Conservation (phyloP, 805 yeast species). For the Blastobotrys americana region DNA sequence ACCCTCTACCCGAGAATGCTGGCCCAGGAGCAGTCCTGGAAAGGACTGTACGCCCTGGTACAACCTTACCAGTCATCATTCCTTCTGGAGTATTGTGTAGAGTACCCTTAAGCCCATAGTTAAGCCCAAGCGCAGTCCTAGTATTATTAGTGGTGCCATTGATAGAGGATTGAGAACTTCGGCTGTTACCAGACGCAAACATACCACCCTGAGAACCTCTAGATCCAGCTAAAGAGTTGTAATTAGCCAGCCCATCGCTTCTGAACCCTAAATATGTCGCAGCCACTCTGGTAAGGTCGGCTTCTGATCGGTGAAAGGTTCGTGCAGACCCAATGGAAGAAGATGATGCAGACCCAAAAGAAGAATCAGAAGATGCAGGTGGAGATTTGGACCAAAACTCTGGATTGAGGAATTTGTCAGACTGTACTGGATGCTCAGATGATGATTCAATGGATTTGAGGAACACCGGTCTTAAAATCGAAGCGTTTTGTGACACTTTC, state of each 20-base stretch:
- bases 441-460: background rate
- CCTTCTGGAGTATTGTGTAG: slow-evolving; percentile 29
- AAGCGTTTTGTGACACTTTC: slow-evolving; percentile 15
- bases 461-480: slow-evolving; percentile 12
- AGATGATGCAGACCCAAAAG: background rate
- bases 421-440: slow-evolving; percentile 5
- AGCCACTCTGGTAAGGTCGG: background rate
- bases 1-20: background rate
- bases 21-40: background rate
- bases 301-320: background rate
- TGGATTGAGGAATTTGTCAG: slow-evolving; percentile 3
- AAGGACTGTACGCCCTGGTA: slow-evolving; percentile 24
- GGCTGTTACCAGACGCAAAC: too few species aligned
- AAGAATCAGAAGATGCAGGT: background rate
- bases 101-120: slow-evolving; percentile 27
- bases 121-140: slow-evolving; percentile 23
- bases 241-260: background rate
- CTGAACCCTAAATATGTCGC: background rate
- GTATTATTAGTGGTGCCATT: background rate
- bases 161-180: background rate
- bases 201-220: slow-evolving; percentile 1
- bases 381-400: background rate
- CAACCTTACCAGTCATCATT: slow-evolving; percentile 17
- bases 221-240: background rate
- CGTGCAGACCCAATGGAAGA: background rate